Evolutionary conservation across 2,329 filamentous ascomycete species (phyloP).

Genomic region (Fusarium nisikadoi): DNA sequence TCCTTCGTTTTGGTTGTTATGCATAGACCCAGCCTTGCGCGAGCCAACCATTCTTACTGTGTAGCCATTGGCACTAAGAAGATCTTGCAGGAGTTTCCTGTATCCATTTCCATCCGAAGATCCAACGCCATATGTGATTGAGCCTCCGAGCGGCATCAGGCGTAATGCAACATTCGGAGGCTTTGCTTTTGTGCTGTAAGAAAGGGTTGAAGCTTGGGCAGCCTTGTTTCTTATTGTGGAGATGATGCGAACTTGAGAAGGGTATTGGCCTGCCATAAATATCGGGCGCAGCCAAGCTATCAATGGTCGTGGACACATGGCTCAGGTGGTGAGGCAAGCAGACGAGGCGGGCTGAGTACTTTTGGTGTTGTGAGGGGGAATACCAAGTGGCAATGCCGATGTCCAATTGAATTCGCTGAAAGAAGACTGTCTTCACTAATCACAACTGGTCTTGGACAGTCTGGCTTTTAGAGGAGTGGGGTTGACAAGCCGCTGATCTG

Average conservation of each 20-base stretch:
- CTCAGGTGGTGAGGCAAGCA: neutral
- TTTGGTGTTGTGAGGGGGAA: neutral
- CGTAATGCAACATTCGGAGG: neutral
- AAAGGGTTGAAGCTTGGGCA: rapidly evolving
- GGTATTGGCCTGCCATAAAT: rapidly evolving
- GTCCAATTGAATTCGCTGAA: no score
- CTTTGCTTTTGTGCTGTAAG: neutral
- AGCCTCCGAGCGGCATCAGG: neutral
- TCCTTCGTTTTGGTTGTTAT: neutral
- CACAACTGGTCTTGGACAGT: no score
- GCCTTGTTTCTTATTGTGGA: neutral
- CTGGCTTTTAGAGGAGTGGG: no score
- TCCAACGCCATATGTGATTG: neutral
- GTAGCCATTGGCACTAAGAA: neutral
- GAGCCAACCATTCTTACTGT: neutral
- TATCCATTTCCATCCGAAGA: neutral
- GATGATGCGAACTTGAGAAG: neutral
- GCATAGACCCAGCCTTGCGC: neutral
- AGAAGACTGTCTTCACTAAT: no score
- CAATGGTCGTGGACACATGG: neutral
- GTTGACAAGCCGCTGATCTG: no score
- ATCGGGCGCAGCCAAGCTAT: rapidly evolving
- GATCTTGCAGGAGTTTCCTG: neutral
- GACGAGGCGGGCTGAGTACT: rapidly evolving
- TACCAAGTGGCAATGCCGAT: neutral